Percentiles rank a stretch among this genome's conserved stretches.
Evolutionary conservation across 148 eudicot genomes (phyloP).

Genomic region (Gaultheria prostrata): DNA sequence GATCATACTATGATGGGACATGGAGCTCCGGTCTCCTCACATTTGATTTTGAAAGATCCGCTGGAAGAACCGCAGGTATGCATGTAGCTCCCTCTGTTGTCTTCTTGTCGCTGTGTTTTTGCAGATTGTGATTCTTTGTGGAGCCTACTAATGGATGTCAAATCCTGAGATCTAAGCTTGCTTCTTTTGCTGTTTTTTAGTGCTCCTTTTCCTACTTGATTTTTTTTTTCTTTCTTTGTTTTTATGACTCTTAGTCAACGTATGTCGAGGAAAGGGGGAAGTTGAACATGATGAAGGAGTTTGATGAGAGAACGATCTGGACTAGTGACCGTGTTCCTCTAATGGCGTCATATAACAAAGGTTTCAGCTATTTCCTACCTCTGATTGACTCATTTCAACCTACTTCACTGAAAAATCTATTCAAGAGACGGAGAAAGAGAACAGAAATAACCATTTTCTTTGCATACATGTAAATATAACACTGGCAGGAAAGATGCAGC

Average conservation of each 20-base stretch:
- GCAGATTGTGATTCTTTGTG: background rate
- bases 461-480: background rate
- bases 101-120: background rate
- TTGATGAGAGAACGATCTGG: constrained; percentile 95
- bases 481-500: constrained; percentile 78
- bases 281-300: constrained; percentile 66
- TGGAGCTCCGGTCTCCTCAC: constrained; percentile 64
- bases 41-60: constrained; percentile 76
- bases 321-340: constrained; percentile 76
- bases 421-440: background rate
- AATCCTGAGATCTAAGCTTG: background rate
- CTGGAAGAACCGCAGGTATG: constrained; percentile 83
- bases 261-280: constrained; percentile 78
- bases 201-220: background rate
- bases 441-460: background rate
- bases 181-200: background rate
- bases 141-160: background rate
- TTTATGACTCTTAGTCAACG: constrained; percentile 41
- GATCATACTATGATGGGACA: constrained; percentile 41
- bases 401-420: background rate
- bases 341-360: constrained; percentile 86
- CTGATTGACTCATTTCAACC: background rate
- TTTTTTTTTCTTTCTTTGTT: background rate
- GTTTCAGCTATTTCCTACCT: constrained; percentile 32
- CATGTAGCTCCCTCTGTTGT: constrained; percentile 11